Evolutionary conservation across 2,329 filamentous ascomycete genomes (phyloP).

Genomic region (Ceratocystis harringtonii): DNA sequence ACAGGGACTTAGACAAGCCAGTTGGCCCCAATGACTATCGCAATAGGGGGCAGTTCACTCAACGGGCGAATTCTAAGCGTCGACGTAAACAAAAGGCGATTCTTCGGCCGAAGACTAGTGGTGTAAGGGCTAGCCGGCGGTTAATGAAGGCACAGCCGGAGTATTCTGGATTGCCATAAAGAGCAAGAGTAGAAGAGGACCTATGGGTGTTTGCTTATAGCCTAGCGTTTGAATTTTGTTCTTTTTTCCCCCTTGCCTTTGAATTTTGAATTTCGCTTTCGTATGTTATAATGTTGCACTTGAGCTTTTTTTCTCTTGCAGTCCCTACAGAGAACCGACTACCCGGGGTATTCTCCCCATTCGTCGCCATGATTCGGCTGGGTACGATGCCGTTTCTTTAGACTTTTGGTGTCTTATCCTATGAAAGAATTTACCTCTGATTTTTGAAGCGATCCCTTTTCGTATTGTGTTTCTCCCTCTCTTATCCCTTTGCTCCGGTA

Average conservation of each 20-base stretch:
- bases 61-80: not conserved
- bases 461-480: not conserved
- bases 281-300: not conserved
- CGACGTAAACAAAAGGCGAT: not conserved
- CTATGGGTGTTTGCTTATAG: not conserved
- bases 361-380: not conserved
- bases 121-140: not conserved
- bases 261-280: not conserved
- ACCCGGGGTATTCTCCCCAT: no score
- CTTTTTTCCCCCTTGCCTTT: not conserved
- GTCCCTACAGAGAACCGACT: no score
- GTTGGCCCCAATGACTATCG: not conserved
- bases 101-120: not conserved
- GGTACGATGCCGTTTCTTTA: not conserved
- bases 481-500: not conserved
- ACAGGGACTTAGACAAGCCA: not conserved
- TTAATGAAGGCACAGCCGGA: constrained; percentile 1
- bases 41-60: not conserved
- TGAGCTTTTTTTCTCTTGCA: not conserved
- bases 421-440: not conserved
- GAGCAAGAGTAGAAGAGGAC: not conserved
- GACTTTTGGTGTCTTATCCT: not conserved
- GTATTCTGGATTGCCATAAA: not conserved
- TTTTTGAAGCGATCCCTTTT: not conserved
- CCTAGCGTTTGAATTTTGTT: not conserved